Base-by-base conservation (phyloP, 176 grass and related monocot genomes). In the Musa schizocarpa region DNA sequence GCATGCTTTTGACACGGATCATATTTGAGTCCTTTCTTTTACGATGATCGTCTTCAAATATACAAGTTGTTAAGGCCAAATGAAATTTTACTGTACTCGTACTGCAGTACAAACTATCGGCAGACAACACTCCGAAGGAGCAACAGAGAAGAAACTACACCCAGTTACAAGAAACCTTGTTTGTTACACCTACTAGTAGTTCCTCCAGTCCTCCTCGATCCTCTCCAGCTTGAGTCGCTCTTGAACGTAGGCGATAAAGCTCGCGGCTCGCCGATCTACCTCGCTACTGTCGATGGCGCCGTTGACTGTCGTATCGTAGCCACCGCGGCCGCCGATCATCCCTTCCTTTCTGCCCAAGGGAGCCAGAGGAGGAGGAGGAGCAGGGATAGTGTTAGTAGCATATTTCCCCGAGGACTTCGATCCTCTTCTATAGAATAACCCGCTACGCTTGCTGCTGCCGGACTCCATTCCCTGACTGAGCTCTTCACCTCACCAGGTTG, bases 221-320 rank as follows among this genome's bases (percentile, higher is more conserved):
- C 72, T 69, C 72, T 89, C 81, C 1, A 65, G 83, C 74, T 73
- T 77, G 17, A 89, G 53, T 62, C 83, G 74, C 74, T 89, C 87
- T 75, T 83, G 87, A 84, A 86, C 87, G 63, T 76, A 81, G 8
- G 81, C 81, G 77, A 89, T 89, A 69, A 81, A 89, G 63, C 52
- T 11, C 29, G 69, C 74, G 6, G 87, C 83, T 1, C 64, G 74
- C n/a, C 29, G 73, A 78, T 89, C 83, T 2, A 83, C 70, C 50
- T 83, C 82, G 0, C 54, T 61, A 2, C 29, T n/a, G 12, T 22
- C 25, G 14, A 14, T 19, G 14, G 2, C 6, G 7, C 13, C 20
- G 17, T n/a, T 62, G 57, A 13, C 67, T 6, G 34, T 29, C 9
- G 14, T 14, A 0, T 48, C 26, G 19, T n/a, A 49, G 6, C 34